A percentile compares a stretch with the other conserved stretches of the same genome.
These are phyloP conservation scores for Edaphochlamys debaryana DNA, from an alignment of 139 green algal genomes.

Conservation along the genomic window DNA sequence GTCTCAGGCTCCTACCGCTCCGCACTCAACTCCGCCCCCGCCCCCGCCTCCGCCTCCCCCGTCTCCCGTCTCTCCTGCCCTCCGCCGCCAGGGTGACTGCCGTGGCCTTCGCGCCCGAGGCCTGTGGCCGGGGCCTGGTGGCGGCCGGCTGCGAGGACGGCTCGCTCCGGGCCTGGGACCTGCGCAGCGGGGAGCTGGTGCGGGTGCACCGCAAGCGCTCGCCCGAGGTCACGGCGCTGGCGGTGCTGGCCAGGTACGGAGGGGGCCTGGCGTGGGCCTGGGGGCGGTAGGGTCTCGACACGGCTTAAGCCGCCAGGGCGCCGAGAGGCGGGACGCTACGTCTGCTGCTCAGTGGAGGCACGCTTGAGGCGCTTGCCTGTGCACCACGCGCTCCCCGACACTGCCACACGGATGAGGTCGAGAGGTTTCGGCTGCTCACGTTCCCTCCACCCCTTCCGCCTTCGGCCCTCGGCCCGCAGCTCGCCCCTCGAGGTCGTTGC, in stretches of 20 bases:
- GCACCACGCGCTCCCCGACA: no score
- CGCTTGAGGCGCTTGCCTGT: background rate
- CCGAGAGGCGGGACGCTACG: no score
- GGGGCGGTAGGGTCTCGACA: no score
- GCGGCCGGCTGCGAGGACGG: conserved; percentile 52
- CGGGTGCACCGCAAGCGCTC: conserved; percentile 45
- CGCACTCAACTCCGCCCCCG: no score
- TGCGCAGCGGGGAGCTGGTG: conserved; percentile 2
- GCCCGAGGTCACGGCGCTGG: conserved; percentile 48
- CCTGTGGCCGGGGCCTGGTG: background rate
- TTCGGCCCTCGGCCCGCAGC: background rate
- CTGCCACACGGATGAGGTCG: no score
- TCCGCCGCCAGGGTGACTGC: conserved; percentile 21
- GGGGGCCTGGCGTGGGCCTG: background rate
- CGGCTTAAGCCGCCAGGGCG: no score
- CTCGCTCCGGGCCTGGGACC: conserved; percentile 44
- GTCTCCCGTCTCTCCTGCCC: no score
- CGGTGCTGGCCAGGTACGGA: conserved; percentile 35
- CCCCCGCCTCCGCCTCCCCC: no score
- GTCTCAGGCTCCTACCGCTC: no score
- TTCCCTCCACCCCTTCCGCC: no score
- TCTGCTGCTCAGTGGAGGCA: background rate
- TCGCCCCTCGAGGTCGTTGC: conserved; percentile 11
- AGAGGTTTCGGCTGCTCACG: no score
- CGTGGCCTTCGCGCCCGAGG: conserved; percentile 17